These are phyloP conservation scores for Allium cepa DNA, from an alignment of 106 monocot genomes.

Conservation along the genomic window DNA sequence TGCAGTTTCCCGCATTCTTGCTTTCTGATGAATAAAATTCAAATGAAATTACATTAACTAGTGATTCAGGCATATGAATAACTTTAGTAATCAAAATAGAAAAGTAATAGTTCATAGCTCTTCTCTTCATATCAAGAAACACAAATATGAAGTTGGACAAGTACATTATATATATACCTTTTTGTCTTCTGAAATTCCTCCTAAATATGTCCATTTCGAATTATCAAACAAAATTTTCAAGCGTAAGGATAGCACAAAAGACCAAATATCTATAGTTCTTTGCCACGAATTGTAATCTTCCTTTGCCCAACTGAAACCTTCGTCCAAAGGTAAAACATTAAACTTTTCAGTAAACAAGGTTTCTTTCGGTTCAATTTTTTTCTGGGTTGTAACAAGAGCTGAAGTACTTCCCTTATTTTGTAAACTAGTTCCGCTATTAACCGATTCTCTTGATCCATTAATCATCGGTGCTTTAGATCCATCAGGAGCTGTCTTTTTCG, in stretches of 20 bases:
- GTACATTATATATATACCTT: slow-evolving; percentile 30
- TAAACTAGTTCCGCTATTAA: slow-evolving; percentile 28
- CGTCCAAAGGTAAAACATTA: slow-evolving; percentile 74
- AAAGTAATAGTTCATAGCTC: no score
- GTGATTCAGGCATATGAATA: not conserved
- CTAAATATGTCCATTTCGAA: slow-evolving; percentile 77
- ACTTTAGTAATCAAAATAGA: not conserved
- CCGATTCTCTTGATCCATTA: slow-evolving; percentile 29
- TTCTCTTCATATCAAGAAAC: no score
- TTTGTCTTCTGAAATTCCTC: slow-evolving; percentile 78
- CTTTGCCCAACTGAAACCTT: slow-evolving; percentile 83
- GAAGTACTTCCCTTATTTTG: slow-evolving; percentile 28
- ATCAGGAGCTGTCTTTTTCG: not conserved
- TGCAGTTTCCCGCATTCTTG: slow-evolving; percentile 67
- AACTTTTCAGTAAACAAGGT: slow-evolving; percentile 32
- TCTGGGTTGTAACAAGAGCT: slow-evolving; percentile 31
- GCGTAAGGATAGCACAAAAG: slow-evolving; percentile 66
- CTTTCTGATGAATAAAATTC: slow-evolving; percentile 40
- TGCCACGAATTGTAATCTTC: slow-evolving; percentile 76
- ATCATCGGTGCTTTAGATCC: slow-evolving; percentile 1
- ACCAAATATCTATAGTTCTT: slow-evolving; percentile 83
- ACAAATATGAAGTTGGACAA: no score
- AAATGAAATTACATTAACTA: not conserved
- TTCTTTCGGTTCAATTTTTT: slow-evolving; percentile 12
- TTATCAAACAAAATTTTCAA: slow-evolving; percentile 64